Percentiles rank a stretch among this genome's conserved stretches.
phyloP scores from a whole-genome alignment of 164 flowering plant species.

The Vitis labrusca region DNA sequence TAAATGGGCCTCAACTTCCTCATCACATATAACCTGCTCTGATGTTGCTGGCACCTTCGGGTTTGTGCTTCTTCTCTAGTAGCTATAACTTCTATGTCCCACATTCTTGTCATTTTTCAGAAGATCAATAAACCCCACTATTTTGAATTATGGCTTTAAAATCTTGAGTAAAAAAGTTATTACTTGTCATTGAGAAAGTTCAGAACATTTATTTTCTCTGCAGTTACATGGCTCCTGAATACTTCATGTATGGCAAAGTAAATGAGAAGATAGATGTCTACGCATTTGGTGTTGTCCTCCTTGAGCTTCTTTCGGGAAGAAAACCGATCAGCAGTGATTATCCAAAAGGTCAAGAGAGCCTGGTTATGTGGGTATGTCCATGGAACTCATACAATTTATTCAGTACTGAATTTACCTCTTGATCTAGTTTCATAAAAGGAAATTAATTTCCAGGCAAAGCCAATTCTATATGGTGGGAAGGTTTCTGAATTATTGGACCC shows the following conservation, averaged over 20 bases:
- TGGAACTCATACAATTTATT: not conserved
- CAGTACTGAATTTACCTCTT: slow-evolving; percentile 8
- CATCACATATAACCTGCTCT: slow-evolving; percentile 64
- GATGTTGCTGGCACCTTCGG: slow-evolving; percentile 98
- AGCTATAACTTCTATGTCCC: not conserved
- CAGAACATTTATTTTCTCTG: slow-evolving; percentile 9
- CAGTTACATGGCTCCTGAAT: slow-evolving; percentile 98
- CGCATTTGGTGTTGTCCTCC: slow-evolving; percentile 95
- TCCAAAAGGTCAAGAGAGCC: slow-evolving; percentile 90
- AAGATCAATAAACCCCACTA: not conserved
- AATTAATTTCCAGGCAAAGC: slow-evolving; percentile 60
- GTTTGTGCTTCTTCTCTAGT: slow-evolving; percentile 36
- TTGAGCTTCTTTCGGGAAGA: slow-evolving; percentile 93
- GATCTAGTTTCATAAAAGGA: not conserved
- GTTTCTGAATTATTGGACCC: slow-evolving; percentile 61
- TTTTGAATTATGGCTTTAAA: not conserved
- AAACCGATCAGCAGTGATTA: slow-evolving; percentile 74
- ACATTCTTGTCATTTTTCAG: not conserved
- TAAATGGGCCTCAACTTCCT: slow-evolving; percentile 67
- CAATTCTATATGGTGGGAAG: slow-evolving; percentile 62
- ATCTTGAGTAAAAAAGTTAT: not conserved
- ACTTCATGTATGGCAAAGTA: slow-evolving; percentile 92
- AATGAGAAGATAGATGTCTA: slow-evolving; percentile 91
- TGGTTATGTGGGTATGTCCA: slow-evolving; percentile 91
- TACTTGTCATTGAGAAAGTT: not conserved